Base-by-base conservation (phyloP, 345 rosid genomes). In the Arabidopsis suecica region DNA sequence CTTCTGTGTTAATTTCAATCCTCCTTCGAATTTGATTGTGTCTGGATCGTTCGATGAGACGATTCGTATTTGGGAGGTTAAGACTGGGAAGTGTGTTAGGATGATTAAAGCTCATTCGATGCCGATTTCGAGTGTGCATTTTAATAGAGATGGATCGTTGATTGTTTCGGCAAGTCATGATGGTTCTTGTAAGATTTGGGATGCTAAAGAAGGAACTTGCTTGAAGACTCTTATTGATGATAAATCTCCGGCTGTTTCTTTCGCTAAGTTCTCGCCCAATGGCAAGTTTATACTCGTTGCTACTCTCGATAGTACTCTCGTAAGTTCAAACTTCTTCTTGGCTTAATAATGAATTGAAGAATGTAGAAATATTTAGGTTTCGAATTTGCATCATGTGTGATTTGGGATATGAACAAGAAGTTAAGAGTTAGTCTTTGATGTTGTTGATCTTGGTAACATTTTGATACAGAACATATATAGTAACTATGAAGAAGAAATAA, bases 171-270 rank as follows among this genome's bases (percentile, higher is more conserved):
- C 91, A 2, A 92, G 97, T 51, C 91, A 84, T 40, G 99, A 95
- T 28, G 99, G 99, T 13, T 76, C 88, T 45, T 95, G 98, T 75
- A 95, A 90, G 80, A 92, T 95, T 11, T 95, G 98, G 98, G 99
- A 91, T 73, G 91, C 94, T 2, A 79, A 82, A 3, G 83, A 86
- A 42, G 99, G 98, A 1, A 56, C 88, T 2, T 86, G 91, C 74
- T 80, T 95, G 84, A 92, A 90, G 87, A 86, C 93, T 12, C 79
- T 95, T 36, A 84, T 95, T 40, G 94, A 88, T 54, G 97, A 92
- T 51, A 87, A 85, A 54, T 79, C 66, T 57, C 90, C 93, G 0
- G 87, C 87, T 1, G 94, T 93, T n/a, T 95, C 98, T 12, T 93
- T 95, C 6, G 92, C 93, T 23, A 90, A 95, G 57, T 93, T 95